phyloP scores from a whole-genome alignment of 805 yeast genomes.

The Suhomyces prunicola region DNA sequence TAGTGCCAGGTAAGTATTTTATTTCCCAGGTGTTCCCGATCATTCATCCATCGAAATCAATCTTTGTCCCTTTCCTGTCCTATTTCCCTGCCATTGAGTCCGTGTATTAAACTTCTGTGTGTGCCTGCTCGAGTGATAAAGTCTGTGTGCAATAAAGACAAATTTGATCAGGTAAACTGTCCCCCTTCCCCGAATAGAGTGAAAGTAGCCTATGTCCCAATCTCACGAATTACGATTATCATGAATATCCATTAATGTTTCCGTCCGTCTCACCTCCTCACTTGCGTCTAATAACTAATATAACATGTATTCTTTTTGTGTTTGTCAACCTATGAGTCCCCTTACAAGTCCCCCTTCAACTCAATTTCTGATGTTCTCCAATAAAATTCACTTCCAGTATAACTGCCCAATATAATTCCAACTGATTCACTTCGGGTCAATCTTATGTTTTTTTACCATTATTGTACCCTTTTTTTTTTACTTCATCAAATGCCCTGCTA shows the following conservation, averaged over 20 bases:
- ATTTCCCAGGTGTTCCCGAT: background rate
- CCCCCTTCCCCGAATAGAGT: background rate
- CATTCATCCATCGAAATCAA: background rate
- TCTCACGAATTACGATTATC: background rate
- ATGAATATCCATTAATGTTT: background rate
- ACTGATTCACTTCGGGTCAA: background rate
- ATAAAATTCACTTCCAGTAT: background rate
- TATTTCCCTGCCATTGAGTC: background rate
- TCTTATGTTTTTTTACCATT: background rate
- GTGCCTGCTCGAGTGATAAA: background rate
- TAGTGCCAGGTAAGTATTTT: conserved; percentile 2
- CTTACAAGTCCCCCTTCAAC: background rate
- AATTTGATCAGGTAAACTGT: background rate
- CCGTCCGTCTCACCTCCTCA: background rate
- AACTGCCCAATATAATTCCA: background rate
- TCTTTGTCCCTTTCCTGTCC: background rate
- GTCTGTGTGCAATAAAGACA: background rate
- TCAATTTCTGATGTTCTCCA: background rate
- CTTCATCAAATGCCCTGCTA: background rate
- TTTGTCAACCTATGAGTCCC: background rate
- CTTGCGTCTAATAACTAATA: background rate
- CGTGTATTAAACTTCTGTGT: background rate
- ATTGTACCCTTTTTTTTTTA: background rate
- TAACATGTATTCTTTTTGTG: background rate
- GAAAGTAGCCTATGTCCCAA: background rate